Base-by-base conservation (phyloP, 2,329 filamentous ascomycete genomes). In the Sporothrix globosa region DNA sequence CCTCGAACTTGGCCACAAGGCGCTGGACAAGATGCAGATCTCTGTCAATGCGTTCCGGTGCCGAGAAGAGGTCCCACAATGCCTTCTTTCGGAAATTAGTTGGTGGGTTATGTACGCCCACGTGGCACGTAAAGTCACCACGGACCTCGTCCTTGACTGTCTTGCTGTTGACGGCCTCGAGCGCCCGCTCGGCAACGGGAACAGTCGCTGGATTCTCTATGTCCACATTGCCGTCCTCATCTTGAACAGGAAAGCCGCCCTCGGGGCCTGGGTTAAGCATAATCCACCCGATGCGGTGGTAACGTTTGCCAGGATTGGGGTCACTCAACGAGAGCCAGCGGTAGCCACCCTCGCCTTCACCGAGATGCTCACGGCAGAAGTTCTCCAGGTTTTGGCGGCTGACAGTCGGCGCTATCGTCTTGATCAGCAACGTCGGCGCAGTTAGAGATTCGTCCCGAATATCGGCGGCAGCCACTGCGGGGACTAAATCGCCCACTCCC, bases 231-330 rank as follows among this genome's bases (percentile, higher is more conserved):
- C 85, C 85, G 69, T 87, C 86, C 11, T 79, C 82, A 65, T 93
- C 91, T 74, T 91, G 89, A 14, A 87, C 86, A 4, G 67, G 9
- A 41, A 67, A 69, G 13, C 73, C 72, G 21, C 68, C 70, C 5
- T 96, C 91, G n/a, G 87, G 85, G 72, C 90, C 86, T 19, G 93
- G 91, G 76, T 98, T 91, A 11, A 99, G 86, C 86, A 98, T 96
- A 72, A 99, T 96, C 95, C 96, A 99, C 27, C 96, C 96, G 80
- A 99, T 98, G 27, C 96, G 91, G 78, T 99, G 96, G 77, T 94
- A 99, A 73, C 97, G 91, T 82, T 99, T 99, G 76, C 93, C 91
- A 1, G 96, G 96, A 77, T 99, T 99, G 0, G 96, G 96, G 76
- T 99, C 96, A 75, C 94, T 97, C 66, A 99, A 86, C 46, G 95